Base-by-base conservation (phyloP, 331 rosid species). In the Cydonia oblonga region DNA sequence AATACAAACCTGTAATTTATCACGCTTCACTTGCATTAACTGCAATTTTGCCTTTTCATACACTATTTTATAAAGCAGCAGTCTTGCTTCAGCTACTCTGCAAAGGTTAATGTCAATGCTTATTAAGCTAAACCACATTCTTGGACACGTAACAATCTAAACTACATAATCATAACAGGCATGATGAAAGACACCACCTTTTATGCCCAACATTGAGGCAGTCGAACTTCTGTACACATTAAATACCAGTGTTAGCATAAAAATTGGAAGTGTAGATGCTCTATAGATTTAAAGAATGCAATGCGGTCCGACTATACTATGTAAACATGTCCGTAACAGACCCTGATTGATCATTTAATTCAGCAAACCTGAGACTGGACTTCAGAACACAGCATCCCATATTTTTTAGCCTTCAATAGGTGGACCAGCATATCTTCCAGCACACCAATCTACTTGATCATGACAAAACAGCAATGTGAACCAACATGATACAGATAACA, bases 321-420 rank as follows among this genome's bases (percentile, higher is more conserved):
- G 60, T 30, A 67, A 65, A 65, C 52, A 60, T 38, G 62, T 53
- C 64, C 70, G 53, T 20, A 73, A 76, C 66, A 53, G 20, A 82
- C 67, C 78, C 26, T 38, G 52, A 54, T 23, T 58, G 51, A 77
- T 26, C 58, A 80, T 58, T 49, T 65, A 72, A 68, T 77, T 74
- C 44, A 67, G 75, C 83, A 85, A 64, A 93, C 98, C 98, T 91
- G 91, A 74, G 90, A 85, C 68, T 79, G 87, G 79, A 91, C 79
- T 68, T 84, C 90, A 62, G 92, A 84, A 83, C 86, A 79, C 32
- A 93, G 79, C 38, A 71, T 75, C 80, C 85, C 91, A 54, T 71
- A 80, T 78, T 86, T 86, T 81, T 79, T 88, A 82, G 81, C 75
- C 75, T 85, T 85, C 86, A 75, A 75, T 59, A 76, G 84, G 75